Conservation (phyloP, 2,329 filamentous ascomycete species). For the Clarireedia hainanense region DNA sequence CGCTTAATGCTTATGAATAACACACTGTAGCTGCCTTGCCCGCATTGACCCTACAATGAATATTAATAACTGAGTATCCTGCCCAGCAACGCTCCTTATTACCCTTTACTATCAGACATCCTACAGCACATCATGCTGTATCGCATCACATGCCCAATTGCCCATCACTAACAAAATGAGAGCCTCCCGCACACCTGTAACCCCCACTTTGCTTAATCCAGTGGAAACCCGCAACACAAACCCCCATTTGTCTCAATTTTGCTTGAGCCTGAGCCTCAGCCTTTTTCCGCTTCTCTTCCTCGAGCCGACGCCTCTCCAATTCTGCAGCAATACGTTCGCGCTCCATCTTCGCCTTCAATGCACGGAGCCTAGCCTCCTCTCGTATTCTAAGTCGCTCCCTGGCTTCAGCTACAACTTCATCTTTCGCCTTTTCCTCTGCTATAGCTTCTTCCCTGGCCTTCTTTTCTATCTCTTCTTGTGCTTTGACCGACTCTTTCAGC, state of each 20-base stretch:
- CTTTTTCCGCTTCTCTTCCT: conserved; percentile 33
- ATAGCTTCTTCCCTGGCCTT: conserved; percentile 14
- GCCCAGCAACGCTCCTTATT: too few relatives aligned
- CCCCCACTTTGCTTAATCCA: conserved; percentile 56
- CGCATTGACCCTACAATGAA: too few relatives aligned
- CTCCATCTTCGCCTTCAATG: conserved; percentile 26
- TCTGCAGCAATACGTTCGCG: conserved; percentile 26
- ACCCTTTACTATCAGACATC: too few relatives aligned
- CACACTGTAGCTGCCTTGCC: too few relatives aligned
- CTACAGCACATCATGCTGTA: not conserved
- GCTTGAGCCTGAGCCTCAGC: conserved; percentile 35
- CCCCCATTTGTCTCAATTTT: conserved; percentile 45
- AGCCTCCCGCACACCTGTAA: conserved; percentile 55
- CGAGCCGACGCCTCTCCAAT: conserved; percentile 31
- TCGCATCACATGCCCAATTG: conserved; percentile 19
- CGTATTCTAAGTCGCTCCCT: conserved; percentile 10
- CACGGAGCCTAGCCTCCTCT: conserved; percentile 26
- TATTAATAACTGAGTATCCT: too few relatives aligned
- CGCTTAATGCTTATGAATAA: too few relatives aligned
- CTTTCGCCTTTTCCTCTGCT: not conserved
- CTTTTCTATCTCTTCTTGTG: conserved; percentile 13
- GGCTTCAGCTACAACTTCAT: conserved; percentile 2
- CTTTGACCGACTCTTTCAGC: conserved; percentile 21
- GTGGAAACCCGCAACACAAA: conserved; percentile 46
- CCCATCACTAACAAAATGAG: conserved; percentile 44